Base-by-base conservation (phyloP, 345 rosid species). In the Garcia nutans region DNA sequence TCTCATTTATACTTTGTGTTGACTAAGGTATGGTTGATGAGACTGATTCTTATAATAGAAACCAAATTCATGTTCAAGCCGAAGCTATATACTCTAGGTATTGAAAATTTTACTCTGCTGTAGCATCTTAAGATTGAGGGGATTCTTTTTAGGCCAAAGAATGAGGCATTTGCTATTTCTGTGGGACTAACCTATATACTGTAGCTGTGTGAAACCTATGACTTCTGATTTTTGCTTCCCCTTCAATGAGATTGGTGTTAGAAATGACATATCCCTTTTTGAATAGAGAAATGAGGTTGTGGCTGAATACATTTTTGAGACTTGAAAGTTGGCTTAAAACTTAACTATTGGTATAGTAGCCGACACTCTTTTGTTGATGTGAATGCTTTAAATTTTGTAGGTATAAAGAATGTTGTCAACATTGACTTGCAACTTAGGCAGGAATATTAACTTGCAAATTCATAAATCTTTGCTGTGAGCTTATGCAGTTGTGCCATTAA, bases 1-100 rank as follows among this genome's bases (percentile, higher is more conserved):
- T 83, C 77, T 70, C 44, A 76, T 26, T 75, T 93, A 62, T 84
- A 83, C 68, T 86, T 83, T 75, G 83, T 87, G 50, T 60, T 93
- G 65, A 83, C 80, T 31, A 78, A 86, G 97, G 99, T 96, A 79
- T 3, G 44, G 28, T 56, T 52, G 12, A 50, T 9, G 44, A 44
- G 10, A 33, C 37, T 22, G 47, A n/a, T 26, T 68, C 13, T 50
- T 41, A 7, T 23, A 47, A 50, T 22, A 11, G 31, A 45, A 52
- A 37, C 5, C 8, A 58, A 49, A 37, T n/a, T 15, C 28, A 58
- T 56, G 41, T 49, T 71, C 42, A 10, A n/a, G 6, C n/a, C 23
- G 44, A 70, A 71, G 24, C 24, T 65, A 65, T n/a, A 7, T 50
- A 23, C n/a, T 60, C n/a, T 22, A 31, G 20, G 47, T 63, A 5